Evolutionary conservation across 345 rosid genomes (phyloP).

Genomic region (Lenwebbia sp.): DNA sequence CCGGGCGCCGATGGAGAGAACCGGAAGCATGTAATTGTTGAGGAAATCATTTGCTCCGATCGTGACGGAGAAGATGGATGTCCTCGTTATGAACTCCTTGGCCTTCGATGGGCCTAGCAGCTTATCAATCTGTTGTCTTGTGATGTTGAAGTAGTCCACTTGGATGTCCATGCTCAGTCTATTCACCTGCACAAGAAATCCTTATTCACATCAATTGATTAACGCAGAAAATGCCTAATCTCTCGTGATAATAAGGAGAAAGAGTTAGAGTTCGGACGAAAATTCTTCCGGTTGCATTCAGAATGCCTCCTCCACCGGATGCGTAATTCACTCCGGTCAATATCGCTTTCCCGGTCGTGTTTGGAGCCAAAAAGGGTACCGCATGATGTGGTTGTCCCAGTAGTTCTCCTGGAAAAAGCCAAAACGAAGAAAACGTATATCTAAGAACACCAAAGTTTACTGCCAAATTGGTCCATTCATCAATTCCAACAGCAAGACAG

Average conservation of each 20-base stretch:
- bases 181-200: constrained; percentile 41
- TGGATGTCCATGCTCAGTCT: constrained; percentile 85
- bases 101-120: constrained; percentile 64
- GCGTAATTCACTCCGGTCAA: constrained; percentile 76
- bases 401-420: constrained; percentile 46
- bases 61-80: constrained; percentile 64
- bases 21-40: constrained; percentile 82
- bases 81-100: constrained; percentile 36
- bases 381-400: constrained; percentile 65
- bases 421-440: background rate
- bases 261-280: constrained; percentile 29
- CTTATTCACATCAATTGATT: background rate
- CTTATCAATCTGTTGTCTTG: constrained; percentile 58
- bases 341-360: constrained; percentile 61
- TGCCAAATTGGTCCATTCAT: background rate
- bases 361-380: constrained; percentile 64
- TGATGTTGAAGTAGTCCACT: constrained; percentile 60
- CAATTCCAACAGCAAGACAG: background rate
- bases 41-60: constrained; percentile 89
- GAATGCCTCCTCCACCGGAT: constrained; percentile 89
- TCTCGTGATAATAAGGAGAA: background rate
- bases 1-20: constrained; percentile 66
- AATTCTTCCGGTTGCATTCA: constrained; percentile 90
- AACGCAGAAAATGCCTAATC: background rate
- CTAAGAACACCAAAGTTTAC: background rate